Evolutionary conservation across 176 grass and related monocot genomes (phyloP).

Genomic region (Elymus sibiricus): DNA sequence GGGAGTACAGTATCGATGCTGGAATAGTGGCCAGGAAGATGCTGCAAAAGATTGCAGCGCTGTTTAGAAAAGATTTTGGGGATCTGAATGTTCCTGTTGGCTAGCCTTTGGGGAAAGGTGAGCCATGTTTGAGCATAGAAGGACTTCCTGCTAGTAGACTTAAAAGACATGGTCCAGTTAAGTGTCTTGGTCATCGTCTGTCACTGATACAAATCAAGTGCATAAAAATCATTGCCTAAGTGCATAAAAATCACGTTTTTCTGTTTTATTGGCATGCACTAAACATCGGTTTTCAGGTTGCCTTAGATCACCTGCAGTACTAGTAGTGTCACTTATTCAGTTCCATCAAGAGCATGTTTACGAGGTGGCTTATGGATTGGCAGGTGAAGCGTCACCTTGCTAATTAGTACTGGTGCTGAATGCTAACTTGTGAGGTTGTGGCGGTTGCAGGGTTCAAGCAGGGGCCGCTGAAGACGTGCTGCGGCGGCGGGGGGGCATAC

Average conservation of each 20-base stretch:
- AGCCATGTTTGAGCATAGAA: conserved; percentile 5
- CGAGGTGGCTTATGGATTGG: not conserved
- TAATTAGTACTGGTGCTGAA: not conserved
- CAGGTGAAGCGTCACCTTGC: not conserved
- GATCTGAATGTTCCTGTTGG: not conserved
- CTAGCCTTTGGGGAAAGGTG: conserved; percentile 14
- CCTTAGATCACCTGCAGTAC: not conserved
- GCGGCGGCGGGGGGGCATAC: conserved; percentile 75
- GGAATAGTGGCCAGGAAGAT: not conserved
- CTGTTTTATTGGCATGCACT: not conserved
- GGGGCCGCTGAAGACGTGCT: conserved; percentile 61
- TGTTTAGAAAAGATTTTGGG: conserved; percentile 11
- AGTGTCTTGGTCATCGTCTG: not conserved
- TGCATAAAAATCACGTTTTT: not conserved
- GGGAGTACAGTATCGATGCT: not conserved
- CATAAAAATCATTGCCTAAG: no score
- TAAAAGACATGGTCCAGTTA: not conserved
- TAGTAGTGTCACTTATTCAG: not conserved
- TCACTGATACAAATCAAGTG: not conserved
- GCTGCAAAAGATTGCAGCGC: not conserved
- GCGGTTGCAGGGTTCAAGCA: conserved; percentile 59
- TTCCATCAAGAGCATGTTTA: not conserved
- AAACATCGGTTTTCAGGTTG: not conserved
- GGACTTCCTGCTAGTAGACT: not conserved
- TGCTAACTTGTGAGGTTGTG: not conserved